A percentile compares a stretch with the other conserved stretches of the same genome.
phyloP scores from a whole-genome alignment of 2,329 filamentous ascomycete genomes.

The Penicillium verrucosum region DNA sequence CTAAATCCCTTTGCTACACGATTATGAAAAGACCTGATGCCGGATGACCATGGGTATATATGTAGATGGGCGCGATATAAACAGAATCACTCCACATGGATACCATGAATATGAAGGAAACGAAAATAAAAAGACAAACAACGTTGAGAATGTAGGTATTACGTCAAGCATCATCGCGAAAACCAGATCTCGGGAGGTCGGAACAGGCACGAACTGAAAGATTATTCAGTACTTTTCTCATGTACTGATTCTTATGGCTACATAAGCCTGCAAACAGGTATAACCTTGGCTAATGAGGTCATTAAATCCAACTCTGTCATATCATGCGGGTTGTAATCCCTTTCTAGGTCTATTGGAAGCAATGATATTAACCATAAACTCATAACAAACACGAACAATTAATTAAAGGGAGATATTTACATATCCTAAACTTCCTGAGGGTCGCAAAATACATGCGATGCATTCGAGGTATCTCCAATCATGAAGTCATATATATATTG shows the following conservation, averaged over 20 bases:
- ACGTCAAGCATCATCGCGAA: constrained; percentile 18
- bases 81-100: not conserved
- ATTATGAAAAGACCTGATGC: not conserved
- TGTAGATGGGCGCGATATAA: not conserved
- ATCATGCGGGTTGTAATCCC: not conserved
- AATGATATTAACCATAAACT: not conserved
- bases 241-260: not conserved
- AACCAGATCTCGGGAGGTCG: constrained; percentile 11
- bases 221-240: not conserved
- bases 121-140: not conserved
- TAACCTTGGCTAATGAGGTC: not conserved
- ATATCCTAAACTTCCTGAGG: not conserved
- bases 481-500: constrained; percentile 16
- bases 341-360: not conserved
- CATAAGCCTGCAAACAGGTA: not conserved
- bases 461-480: not conserved
- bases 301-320: not conserved
- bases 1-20: not conserved
- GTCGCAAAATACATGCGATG: not conserved
- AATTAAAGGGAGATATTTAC: rapidly evolving
- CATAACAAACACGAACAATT: not conserved
- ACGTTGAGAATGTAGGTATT: constrained; percentile 1
- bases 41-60: not conserved
- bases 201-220: not conserved
- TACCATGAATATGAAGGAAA: not conserved